Base-by-base conservation (phyloP, 2,329 filamentous ascomycete genomes). In the Cordyceps cateniannulata region DNA sequence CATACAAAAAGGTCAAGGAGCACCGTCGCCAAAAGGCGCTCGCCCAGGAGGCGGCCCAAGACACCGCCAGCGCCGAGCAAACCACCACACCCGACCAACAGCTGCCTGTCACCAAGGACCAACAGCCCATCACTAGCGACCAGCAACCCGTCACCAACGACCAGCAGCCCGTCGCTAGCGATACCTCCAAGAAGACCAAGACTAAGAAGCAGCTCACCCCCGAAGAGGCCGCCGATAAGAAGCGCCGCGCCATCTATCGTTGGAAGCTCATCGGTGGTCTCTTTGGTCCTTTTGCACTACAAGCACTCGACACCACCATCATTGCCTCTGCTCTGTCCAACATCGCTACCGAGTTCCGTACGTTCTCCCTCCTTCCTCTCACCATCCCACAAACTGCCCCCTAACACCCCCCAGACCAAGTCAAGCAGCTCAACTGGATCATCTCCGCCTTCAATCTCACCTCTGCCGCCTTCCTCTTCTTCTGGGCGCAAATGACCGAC, bases 371-470 rank as follows among this genome's bases (percentile, higher is more conserved):
- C 25, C 14, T 44, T 25, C 9, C 8, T 44, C 20, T n/a, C 12
- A 16, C 9, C n/a, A n/a, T 14, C 18, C 25, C 8, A 22, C n/a
- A 9, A 7, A 20, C 42, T 22, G 9, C n/a, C 18, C 12, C 42
- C n/a, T 20, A 45, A 20, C 42, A 45, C 6, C n/a, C 20, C 42
- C 20, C 78, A 64, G 68, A 81, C 67, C 68, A 82, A 3, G 73
- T 79, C 40, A 79, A 60, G 22, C 61, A 84, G 65, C 74, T 86
- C 1, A 86, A 85, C 66, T 87, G 84, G 83, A 85, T 88, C 66
- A 80, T 87, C 29, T 84, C 85, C 1, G 77, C 83, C 8, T 88
- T 86, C 72, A 87, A 84, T 45, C 73, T 88, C 20, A 85, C 83
- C 2, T 81, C 81, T 0, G 84, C 85, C 1, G 79, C 84, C 1